phyloP scores from a whole-genome alignment of 2,329 filamentous ascomycete genomes.

The Didymella keratinophila region DNA sequence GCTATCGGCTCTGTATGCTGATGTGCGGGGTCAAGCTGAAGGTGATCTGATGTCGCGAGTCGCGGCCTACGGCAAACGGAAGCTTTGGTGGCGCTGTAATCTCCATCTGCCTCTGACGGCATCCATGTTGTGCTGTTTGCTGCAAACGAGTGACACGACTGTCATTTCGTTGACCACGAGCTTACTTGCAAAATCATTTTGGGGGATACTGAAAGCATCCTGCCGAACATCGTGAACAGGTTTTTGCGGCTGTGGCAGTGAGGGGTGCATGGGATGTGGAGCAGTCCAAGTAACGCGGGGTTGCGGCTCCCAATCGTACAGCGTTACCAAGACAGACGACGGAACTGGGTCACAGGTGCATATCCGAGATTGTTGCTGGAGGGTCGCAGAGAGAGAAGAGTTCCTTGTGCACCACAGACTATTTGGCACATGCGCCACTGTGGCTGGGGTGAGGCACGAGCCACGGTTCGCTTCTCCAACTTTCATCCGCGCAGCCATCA shows the following conservation, averaged over 20 bases:
- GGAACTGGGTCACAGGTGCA: not conserved
- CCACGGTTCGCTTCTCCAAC: slow-evolving; percentile 11
- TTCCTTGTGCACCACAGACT: not conserved
- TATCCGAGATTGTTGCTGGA: not conserved
- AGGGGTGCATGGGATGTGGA: slow-evolving; percentile 1
- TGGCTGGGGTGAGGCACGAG: slow-evolving; percentile 25
- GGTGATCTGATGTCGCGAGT: slow-evolving; percentile 1
- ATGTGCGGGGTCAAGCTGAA: slow-evolving; percentile 2
- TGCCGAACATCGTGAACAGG: not conserved
- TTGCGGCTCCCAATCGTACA: not conserved
- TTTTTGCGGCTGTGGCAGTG: slow-evolving; percentile 7
- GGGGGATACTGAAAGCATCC: too few species aligned
- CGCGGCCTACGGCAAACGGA: not conserved
- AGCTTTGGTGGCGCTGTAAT: not conserved
- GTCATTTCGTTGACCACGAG: not conserved
- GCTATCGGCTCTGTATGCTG: not conserved
- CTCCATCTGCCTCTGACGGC: not conserved
- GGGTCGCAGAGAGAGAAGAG: too few species aligned
- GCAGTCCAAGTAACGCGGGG: slow-evolving; percentile 8
- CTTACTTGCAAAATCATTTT: not conserved
- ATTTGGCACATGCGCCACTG: slow-evolving; percentile 17
- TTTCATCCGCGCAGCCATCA: slow-evolving; percentile 19
- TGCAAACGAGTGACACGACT: not conserved
- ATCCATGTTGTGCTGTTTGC: not conserved
- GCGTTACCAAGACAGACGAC: not conserved